Evolutionary conservation across 306 rosid genomes (phyloP).

Genomic region (Glycine soja): DNA sequence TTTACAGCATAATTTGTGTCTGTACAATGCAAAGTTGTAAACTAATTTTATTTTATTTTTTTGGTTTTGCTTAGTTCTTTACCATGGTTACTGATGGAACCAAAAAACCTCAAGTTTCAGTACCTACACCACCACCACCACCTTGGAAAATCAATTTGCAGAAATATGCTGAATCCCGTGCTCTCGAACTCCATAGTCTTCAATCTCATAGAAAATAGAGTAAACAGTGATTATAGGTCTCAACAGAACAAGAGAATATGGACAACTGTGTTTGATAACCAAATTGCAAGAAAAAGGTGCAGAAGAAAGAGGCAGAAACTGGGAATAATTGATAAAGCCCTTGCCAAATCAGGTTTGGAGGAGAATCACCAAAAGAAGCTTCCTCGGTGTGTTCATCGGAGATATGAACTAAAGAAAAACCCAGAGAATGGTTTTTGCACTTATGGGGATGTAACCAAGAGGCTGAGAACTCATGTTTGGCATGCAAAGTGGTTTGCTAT

Average conservation of each 20-base stretch:
- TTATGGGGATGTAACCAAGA: too few species aligned
- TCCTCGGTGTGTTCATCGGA: constrained; percentile 72
- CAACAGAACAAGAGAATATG: constrained; percentile 82
- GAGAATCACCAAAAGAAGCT: constrained; percentile 45
- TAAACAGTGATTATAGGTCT: constrained; percentile 64
- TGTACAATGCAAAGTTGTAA: neutral
- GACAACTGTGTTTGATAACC: constrained; percentile 65
- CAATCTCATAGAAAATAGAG: constrained; percentile 56
- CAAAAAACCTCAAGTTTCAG: constrained; percentile 32
- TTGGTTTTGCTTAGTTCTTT: neutral
- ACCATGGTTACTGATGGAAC: constrained; percentile 42
- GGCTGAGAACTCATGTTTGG: too few species aligned
- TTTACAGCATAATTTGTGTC: neutral
- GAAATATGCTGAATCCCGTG: constrained; percentile 72
- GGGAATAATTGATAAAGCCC: constrained; percentile 38
- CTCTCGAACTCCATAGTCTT: constrained; percentile 67
- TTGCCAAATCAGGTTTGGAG: constrained; percentile 35
- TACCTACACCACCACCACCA: constrained; percentile 49
- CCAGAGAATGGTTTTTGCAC: constrained; percentile 66
- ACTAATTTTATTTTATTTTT: neutral
- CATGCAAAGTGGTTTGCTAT: too few species aligned
- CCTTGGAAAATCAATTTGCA: constrained; percentile 74
- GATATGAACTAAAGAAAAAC: constrained; percentile 68
- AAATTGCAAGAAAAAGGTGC: constrained; percentile 50
- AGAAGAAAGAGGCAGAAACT: constrained; percentile 54